Percentiles rank a stretch among this genome's conserved stretches.
Evolutionary conservation across 345 rosid genomes (phyloP).

Genomic region (Salix dunnii): DNA sequence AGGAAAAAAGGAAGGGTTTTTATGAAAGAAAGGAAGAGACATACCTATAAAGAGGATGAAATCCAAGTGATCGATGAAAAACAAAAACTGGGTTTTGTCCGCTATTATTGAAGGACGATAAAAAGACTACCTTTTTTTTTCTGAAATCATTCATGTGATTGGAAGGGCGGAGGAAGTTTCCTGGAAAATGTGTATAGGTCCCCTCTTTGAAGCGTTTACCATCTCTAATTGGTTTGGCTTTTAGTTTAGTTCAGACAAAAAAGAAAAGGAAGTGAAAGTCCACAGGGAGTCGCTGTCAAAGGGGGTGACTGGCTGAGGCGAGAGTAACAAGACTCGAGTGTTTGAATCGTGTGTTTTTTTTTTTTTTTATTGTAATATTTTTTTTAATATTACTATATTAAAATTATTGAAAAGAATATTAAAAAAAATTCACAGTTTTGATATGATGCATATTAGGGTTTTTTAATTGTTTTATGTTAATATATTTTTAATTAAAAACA

Average conservation of each 20-base stretch:
- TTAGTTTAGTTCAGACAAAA: not conserved
- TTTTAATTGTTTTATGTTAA: too few species aligned
- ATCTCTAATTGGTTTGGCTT: not conserved
- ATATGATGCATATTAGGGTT: too few species aligned
- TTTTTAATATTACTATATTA: too few species aligned
- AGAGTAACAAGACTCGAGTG: not conserved
- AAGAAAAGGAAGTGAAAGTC: not conserved
- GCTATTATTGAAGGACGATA: not conserved
- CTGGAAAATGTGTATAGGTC: constrained; percentile 3
- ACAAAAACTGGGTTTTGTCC: not conserved
- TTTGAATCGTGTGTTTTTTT: too few species aligned
- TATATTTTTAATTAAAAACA: too few species aligned
- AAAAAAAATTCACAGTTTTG: too few species aligned
- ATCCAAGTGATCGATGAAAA: not conserved
- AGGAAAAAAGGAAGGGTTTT: not conserved
- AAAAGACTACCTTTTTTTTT: not conserved
- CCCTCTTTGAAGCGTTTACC: not conserved
- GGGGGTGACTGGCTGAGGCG: not conserved
- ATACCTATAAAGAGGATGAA: not conserved
- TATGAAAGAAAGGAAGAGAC: not conserved
- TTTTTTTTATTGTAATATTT: too few species aligned
- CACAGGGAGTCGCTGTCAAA: not conserved
- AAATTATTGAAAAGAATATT: too few species aligned
- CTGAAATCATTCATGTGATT: not conserved
- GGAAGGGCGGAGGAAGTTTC: constrained; percentile 10